Conservation (phyloP, 1,139 yeast species). For the Protomyces lactucae-debilis region DNA sequence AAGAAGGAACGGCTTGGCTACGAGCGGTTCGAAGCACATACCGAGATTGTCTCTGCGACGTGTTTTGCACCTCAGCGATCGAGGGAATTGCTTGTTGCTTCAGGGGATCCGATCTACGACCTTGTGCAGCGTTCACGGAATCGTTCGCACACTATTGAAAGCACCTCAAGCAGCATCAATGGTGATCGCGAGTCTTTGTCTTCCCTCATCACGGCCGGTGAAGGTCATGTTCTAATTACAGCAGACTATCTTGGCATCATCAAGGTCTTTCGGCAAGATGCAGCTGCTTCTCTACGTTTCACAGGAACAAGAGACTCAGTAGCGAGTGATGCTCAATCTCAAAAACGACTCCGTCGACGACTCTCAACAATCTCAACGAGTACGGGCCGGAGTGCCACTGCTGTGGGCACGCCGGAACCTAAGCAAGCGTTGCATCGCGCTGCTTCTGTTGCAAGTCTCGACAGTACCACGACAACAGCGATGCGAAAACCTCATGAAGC, state of each 20-base stretch:
- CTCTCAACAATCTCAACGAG: not conserved
- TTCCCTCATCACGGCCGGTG: slow-evolving; percentile 23
- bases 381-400: not conserved
- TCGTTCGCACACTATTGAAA: slow-evolving; percentile 4
- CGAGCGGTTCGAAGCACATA: slow-evolving; percentile 57
- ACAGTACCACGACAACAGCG: not conserved
- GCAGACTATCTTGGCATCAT: slow-evolving; percentile 71
- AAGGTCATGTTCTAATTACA: slow-evolving; percentile 57
- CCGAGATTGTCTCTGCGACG: slow-evolving; percentile 67
- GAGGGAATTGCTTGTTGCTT: slow-evolving; percentile 56
- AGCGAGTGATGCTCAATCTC: not conserved
- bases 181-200: not conserved
- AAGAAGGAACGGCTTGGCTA: slow-evolving; percentile 31
- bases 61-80: slow-evolving; percentile 75
- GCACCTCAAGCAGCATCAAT: not conserved
- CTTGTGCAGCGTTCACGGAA: slow-evolving; percentile 2
- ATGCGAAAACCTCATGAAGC: slow-evolving; percentile 15
- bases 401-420: not conserved
- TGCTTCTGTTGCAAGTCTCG: slow-evolving; percentile 4
- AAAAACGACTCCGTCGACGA: not conserved
- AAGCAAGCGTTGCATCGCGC: not conserved
- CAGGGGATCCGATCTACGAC: slow-evolving; percentile 67
- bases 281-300: slow-evolving; percentile 42
- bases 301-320: not conserved
- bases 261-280: slow-evolving; percentile 74